phyloP scores from a whole-genome alignment of 2,329 filamentous ascomycete genomes.

The Atkinsonella texensis region DNA sequence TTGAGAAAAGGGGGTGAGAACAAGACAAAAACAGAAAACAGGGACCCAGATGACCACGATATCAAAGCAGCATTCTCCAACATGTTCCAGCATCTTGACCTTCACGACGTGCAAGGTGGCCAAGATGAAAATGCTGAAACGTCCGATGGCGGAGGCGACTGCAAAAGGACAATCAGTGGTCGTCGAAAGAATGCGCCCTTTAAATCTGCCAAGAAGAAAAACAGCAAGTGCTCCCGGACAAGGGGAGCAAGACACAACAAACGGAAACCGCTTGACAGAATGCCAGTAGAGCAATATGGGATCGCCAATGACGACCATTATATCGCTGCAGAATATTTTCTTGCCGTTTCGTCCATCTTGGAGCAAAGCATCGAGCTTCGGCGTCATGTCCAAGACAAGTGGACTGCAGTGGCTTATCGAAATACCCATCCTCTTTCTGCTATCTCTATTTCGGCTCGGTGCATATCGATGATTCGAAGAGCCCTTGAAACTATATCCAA shows the following conservation, averaged over 20 bases:
- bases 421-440: not conserved
- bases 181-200: not conserved
- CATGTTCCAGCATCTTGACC: not conserved
- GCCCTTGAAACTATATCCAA: conserved; percentile 26
- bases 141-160: not conserved
- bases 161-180: not conserved
- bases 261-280: not conserved
- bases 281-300: conserved; percentile 11
- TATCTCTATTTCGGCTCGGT: not conserved
- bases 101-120: not conserved
- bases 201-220: not conserved
- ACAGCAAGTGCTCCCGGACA: not conserved
- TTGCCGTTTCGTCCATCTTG: conserved; percentile 28
- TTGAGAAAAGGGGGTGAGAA: conserved; percentile 2
- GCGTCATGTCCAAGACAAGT: conserved; percentile 14
- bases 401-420: not conserved
- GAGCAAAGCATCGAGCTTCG: conserved; percentile 27
- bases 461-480: conserved; percentile 23
- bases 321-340: conserved; percentile 24
- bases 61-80: not conserved
- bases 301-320: conserved; percentile 12
- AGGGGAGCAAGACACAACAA: not conserved
- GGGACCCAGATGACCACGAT: not conserved
- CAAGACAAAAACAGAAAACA: not conserved
- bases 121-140: not conserved